phyloP scores from a whole-genome alignment of 805 yeast species.

The Sungouiella thailandica region DNA sequence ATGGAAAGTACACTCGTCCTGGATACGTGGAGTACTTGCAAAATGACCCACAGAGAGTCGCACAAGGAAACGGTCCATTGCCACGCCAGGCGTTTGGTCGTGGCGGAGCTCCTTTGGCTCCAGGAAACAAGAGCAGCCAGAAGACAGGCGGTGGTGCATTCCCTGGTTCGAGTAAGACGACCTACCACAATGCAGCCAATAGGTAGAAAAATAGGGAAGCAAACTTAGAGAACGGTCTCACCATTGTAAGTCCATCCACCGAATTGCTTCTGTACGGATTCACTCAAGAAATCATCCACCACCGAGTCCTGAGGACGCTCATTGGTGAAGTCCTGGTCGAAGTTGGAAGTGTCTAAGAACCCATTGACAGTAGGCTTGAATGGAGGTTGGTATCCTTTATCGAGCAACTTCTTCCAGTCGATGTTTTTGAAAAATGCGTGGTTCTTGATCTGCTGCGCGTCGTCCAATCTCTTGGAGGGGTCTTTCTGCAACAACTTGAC shows the following conservation, averaged over 20 bases:
- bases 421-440: conserved; percentile 86
- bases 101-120: conserved; percentile 32
- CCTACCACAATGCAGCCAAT: conserved; percentile 34
- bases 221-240: conserved; percentile 26
- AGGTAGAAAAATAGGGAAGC: neutral
- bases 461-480: conserved; percentile 73
- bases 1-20: conserved; percentile 33
- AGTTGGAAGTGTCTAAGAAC: conserved; percentile 86
- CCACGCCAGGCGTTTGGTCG: conserved; percentile 19
- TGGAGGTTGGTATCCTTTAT: conserved; percentile 91
- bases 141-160: conserved; percentile 28
- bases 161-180: conserved; percentile 35
- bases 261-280: conserved; percentile 94
- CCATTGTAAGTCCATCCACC: conserved; percentile 99
- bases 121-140: conserved; percentile 18
- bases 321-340: conserved; percentile 85
- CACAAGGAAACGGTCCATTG: conserved; percentile 29
- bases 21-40: conserved; percentile 30
- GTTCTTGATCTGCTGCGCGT: conserved; percentile 76
- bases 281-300: conserved; percentile 86
- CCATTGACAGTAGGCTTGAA: conserved; percentile 87
- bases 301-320: conserved; percentile 95
- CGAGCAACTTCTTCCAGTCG: conserved; percentile 79
- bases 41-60: conserved; percentile 27
- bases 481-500: conserved; percentile 76